Base-by-base conservation (phyloP, 2,329 filamentous ascomycete species). In the Aspergillus fischeri region DNA sequence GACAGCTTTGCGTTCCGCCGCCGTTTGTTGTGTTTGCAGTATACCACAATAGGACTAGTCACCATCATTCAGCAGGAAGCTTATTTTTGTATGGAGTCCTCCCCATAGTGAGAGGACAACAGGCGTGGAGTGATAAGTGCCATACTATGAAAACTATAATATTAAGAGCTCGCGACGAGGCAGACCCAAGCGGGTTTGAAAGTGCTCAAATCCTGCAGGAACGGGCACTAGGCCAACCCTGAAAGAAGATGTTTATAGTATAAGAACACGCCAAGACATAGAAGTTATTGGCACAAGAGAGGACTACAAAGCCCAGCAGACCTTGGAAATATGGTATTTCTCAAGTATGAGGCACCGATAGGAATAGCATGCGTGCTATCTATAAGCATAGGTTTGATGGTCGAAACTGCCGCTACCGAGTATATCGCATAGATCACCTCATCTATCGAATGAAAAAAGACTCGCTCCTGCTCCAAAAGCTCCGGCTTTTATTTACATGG, bases 371-470 rank as follows among this genome's bases (percentile, higher is more conserved):
- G 41, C 52, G 42, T 35, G 48, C 55, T 51, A 51, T 54, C 50
- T 57, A 53, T 58, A 51, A 51, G 45, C 25, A 45, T 28, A 49
- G 35, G 11, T 55, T 55, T 51, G 55, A 53, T 49, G 50, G 49
- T 47, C n/a, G 32, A 24, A 51, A 60, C 27, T 14, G 21, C 24
- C 44, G 24, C 44, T 21, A 47, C 44, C 44, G 21, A 24, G 44
- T 24, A 47, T 14, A 25, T 47, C 24, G 21, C 51, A 53, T 44
- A 17, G 27, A 53, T 58, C 32, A 29, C 27, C 42, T 28, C 63
- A 52, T 70, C 71, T 76, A 84, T 71, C 82, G 79, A 69, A 87
- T 87, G 73, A 85, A 86, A 70, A 87, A 84, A 59, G 82, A 83
- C 69, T 87, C 85, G 52, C 83, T 79, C 67, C 82, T 80, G 65